Percentiles rank a stretch among this genome's conserved stretches.
These are phyloP conservation scores for Podaxis sp. DNA, from an alignment of 768 basidiomycete genomes.

Conservation along the genomic window DNA sequence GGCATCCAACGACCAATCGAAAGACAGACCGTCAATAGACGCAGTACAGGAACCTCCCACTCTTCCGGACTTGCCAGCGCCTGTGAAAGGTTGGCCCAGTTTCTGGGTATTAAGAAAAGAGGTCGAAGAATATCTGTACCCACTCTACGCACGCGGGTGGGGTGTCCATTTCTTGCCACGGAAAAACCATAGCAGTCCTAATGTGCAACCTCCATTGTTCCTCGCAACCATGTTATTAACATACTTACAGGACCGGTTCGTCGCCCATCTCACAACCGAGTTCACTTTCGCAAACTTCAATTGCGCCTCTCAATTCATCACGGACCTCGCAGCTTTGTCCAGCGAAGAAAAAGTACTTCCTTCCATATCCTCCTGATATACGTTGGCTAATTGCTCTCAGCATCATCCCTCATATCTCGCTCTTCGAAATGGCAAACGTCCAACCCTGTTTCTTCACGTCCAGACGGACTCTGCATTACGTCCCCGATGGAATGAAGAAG, in stretches of 20 bases:
- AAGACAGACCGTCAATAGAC: neutral
- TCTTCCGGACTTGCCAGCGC: neutral
- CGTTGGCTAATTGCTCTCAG: neutral
- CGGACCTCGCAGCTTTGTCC: neutral
- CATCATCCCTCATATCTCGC: constrained; percentile 2
- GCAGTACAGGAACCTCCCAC: neutral
- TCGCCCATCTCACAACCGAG: constrained; percentile 6
- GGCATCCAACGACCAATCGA: neutral
- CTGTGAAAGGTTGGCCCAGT: constrained; percentile 1
- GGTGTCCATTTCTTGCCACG: constrained; percentile 6
- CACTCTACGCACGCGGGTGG: constrained; percentile 11
- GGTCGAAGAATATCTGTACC: constrained; percentile 4
- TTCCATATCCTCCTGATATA: neutral
- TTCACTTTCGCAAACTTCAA: constrained; percentile 5
- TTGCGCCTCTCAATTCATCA: constrained; percentile 8
- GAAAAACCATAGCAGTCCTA: neutral
- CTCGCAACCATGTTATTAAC: neutral
- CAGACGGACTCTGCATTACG: constrained; percentile 2
- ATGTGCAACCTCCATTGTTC: neutral
- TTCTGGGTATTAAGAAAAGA: constrained; percentile 10
- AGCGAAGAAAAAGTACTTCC: constrained; percentile 1
- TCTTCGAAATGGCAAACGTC: constrained; percentile 4
- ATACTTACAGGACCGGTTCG: constrained; percentile 2
- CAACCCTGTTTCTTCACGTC: neutral
- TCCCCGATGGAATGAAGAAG: constrained; percentile 10